These are phyloP conservation scores for Irpex sp. DNA, from an alignment of 1,284 basidiomycete genomes.

Conservation along the genomic window DNA sequence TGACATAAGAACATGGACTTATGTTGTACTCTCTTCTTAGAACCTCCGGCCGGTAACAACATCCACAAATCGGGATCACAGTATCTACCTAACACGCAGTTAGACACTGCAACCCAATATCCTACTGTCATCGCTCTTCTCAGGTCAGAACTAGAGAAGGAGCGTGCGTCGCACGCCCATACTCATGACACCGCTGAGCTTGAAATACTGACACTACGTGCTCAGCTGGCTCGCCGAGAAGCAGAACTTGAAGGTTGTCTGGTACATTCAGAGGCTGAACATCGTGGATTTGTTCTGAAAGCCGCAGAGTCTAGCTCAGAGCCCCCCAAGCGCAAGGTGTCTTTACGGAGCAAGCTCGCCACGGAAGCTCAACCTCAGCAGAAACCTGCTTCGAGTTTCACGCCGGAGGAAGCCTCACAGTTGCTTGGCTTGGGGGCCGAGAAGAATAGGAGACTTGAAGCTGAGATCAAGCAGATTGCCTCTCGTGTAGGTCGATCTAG, in stretches of 20 bases:
- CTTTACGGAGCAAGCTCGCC: not conserved
- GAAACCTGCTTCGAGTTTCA: slow-evolving; percentile 4
- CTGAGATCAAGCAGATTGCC: slow-evolving; percentile 40
- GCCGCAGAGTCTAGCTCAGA: not conserved
- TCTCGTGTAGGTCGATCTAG: slow-evolving; percentile 30
- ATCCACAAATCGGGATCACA: no score
- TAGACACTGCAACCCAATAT: not conserved
- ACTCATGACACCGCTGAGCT: slow-evolving; percentile 37
- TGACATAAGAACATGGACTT: no score
- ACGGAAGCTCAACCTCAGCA: not conserved
- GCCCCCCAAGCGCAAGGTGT: not conserved
- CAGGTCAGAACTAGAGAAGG: slow-evolving; percentile 39
- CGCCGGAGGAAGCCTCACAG: slow-evolving; percentile 35
- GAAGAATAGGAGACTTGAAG: slow-evolving; percentile 42
- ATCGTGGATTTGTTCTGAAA: not conserved
- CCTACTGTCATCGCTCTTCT: slow-evolving; percentile 41
- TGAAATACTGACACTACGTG: slow-evolving; percentile 44
- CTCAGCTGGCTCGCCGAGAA: slow-evolving; percentile 53
- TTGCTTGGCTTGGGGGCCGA: slow-evolving; percentile 35
- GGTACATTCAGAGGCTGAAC: slow-evolving; percentile 12
- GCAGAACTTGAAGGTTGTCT: slow-evolving; percentile 44
- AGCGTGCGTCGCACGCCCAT: slow-evolving; percentile 39
- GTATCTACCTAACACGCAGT: no score
- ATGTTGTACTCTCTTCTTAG: not conserved
- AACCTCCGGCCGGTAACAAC: not conserved